phyloP scores from a whole-genome alignment of 306 rosid genomes.

The Acacia acuminata region DNA sequence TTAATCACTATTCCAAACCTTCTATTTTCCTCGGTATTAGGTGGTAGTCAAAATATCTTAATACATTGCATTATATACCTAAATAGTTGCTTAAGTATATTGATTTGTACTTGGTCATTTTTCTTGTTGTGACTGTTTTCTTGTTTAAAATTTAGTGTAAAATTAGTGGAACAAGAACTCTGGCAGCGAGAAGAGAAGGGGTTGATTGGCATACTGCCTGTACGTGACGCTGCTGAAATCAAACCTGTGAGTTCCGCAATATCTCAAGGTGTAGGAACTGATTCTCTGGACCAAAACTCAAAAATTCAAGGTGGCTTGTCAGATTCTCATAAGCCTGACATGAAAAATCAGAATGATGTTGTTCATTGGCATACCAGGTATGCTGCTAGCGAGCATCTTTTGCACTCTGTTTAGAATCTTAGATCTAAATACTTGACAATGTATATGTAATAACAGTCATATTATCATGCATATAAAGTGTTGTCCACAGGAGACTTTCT shows the following conservation, averaged over 20 bases:
- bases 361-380: conserved; percentile 97
- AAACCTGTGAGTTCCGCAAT: conserved; percentile 49
- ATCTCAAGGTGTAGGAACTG: conserved; percentile 80
- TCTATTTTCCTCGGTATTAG: neutral
- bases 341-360: conserved; percentile 68
- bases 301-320: conserved; percentile 69
- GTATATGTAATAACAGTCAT: conserved; percentile 18
- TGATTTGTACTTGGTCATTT: conserved; percentile 20
- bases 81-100: neutral
- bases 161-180: conserved; percentile 96
- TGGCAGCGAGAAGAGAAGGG: conserved; percentile 99
- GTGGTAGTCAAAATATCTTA: conserved; percentile 9
- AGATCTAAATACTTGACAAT: conserved; percentile 3
- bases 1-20: too few relatives aligned
- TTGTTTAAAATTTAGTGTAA: conserved; percentile 61
- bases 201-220: conserved; percentile 89
- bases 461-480: conserved; percentile 2
- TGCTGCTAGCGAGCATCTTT: conserved; percentile 16
- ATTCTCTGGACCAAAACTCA: conserved; percentile 63
- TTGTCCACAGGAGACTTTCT: neutral
- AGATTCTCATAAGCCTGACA: conserved; percentile 69
- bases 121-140: conserved; percentile 17
- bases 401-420: conserved; percentile 4
- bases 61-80: neutral
- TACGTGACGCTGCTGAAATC: conserved; percentile 81